phyloP scores from a whole-genome alignment of 306 rosid genomes.

The Alnus glutinosa region DNA sequence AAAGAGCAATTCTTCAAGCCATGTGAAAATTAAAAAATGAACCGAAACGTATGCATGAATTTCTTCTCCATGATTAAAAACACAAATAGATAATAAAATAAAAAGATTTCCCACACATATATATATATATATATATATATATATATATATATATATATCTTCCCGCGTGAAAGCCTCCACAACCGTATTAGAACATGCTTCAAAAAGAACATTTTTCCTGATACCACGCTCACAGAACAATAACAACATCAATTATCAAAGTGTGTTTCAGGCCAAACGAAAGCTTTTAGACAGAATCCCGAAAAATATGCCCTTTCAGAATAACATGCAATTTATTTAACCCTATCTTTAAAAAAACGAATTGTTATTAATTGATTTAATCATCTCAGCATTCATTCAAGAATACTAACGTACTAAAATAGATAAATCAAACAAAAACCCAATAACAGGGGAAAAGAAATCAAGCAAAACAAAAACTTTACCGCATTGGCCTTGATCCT shows the following conservation, averaged over 20 bases:
- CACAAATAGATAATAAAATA: not conserved
- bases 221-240: not conserved
- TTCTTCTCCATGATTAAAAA: not conserved
- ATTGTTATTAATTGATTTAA: too few relatives aligned
- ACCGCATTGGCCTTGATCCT: conserved; percentile 98
- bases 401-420: too few relatives aligned
- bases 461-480: conserved; percentile 18
- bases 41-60: not conserved
- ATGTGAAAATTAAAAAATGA: not conserved
- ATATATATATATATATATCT: not conserved
- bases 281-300: too few relatives aligned
- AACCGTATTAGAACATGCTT: not conserved
- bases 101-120: not conserved
- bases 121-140: not conserved
- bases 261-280: too few relatives aligned
- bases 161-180: conserved; percentile 3
- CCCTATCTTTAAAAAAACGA: too few relatives aligned
- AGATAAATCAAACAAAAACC: not conserved
- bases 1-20: not conserved
- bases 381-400: not conserved
- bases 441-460: not conserved
- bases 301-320: too few relatives aligned
- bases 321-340: too few relatives aligned
- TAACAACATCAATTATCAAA: not conserved
- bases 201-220: not conserved